Percentiles rank a stretch among this genome's conserved stretches.
These are phyloP conservation scores for Cercospora sp. DNA, from an alignment of 2,329 filamentous ascomycete genomes.

Conservation along the genomic window DNA sequence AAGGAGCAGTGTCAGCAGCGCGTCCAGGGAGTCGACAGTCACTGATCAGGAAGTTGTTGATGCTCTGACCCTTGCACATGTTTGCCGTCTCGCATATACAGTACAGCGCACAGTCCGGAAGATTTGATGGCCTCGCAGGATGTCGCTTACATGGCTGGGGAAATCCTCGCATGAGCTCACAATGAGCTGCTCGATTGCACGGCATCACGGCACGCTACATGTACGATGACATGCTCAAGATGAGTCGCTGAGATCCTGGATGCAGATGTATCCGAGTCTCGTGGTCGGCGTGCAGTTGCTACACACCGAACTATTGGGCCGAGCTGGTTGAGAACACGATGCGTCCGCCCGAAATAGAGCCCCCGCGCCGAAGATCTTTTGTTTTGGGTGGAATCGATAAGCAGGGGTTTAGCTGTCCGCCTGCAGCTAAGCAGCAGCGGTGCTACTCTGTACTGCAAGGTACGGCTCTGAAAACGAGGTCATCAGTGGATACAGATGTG, in stretches of 20 bases:
- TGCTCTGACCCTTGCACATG: neutral
- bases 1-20: neutral
- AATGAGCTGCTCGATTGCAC: neutral
- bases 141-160: neutral
- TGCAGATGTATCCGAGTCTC: neutral
- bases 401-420: neutral
- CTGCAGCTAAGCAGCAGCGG: slow-evolving; percentile 1
- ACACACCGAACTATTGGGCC: neutral
- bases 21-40: neutral
- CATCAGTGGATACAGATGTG: neutral
- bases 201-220: slow-evolving; percentile 1
- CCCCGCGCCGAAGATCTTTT: neutral
- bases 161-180: neutral
- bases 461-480: neutral
- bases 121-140: neutral
- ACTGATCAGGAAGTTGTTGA: neutral
- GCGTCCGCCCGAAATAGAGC: slow-evolving; percentile 1
- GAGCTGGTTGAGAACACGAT: slow-evolving; percentile 1
- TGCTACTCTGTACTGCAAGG: slow-evolving; percentile 7
- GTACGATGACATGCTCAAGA: neutral
- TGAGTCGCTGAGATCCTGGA: neutral
- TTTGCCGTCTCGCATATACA: neutral
- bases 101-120: neutral
- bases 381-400: neutral
- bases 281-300: neutral